phyloP scores from a whole-genome alignment of 1,284 basidiomycete species.

The Ustilago vetiveriae region DNA sequence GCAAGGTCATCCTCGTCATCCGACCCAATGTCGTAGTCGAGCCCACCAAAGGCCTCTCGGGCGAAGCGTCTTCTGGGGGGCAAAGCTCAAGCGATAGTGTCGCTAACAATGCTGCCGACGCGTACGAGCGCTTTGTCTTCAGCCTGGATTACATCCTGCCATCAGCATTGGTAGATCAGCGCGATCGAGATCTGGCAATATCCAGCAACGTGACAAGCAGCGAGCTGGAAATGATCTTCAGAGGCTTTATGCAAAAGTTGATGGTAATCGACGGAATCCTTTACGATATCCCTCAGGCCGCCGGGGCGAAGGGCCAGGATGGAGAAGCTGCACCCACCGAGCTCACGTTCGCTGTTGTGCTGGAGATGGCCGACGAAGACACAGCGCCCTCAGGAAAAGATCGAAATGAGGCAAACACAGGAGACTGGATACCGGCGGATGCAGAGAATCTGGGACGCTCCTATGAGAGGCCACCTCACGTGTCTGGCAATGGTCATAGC shows the following conservation, averaged over 20 bases:
- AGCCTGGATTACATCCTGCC: conserved; percentile 74
- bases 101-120: conserved; percentile 34
- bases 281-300: conserved; percentile 24
- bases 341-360: conserved; percentile 80
- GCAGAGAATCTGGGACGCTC: conserved; percentile 22
- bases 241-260: conserved; percentile 85
- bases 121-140: conserved; percentile 75
- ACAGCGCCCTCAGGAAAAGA: conserved; percentile 17
- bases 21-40: conserved; percentile 20
- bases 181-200: conserved; percentile 71
- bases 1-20: conserved; percentile 22
- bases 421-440: conserved; percentile 46
- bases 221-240: conserved; percentile 79
- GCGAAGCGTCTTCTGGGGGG: conserved; percentile 15
- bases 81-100: conserved; percentile 1
- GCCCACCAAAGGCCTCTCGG: neutral
- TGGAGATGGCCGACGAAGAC: conserved; percentile 79
- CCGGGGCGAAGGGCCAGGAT: conserved; percentile 7
- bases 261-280: conserved; percentile 82
- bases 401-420: conserved; percentile 26
- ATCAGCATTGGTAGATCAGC: conserved; percentile 78
- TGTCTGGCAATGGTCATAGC: neutral
- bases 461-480: neutral
- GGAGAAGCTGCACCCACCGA: conserved; percentile 72
- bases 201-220: conserved; percentile 75